Conservation (phyloP, 805 yeast species). For the Yarrowia alimentaria region DNA sequence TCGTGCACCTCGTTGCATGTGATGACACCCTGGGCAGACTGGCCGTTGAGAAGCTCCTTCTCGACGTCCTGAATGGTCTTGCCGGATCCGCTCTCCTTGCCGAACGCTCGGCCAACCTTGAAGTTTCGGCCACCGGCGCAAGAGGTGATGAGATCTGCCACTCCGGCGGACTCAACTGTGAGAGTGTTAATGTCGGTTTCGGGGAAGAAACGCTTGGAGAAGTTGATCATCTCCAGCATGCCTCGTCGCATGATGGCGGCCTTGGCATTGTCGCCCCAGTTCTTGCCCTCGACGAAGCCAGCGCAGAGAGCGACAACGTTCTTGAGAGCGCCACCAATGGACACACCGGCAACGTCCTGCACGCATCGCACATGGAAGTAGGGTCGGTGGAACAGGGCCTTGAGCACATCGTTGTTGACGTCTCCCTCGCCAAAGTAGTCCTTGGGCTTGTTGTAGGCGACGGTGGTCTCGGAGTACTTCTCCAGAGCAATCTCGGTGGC, state of each 20-base stretch:
- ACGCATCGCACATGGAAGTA: constrained; percentile 95
- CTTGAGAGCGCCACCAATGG: constrained; percentile 95
- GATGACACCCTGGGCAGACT: constrained; percentile 92
- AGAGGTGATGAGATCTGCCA: constrained; percentile 95
- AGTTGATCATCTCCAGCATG: constrained; percentile 80
- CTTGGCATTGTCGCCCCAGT: constrained; percentile 99
- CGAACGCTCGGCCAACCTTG: constrained; percentile 83
- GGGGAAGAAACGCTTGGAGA: constrained; percentile 80
- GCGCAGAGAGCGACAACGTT: constrained; percentile 95
- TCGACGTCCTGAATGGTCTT: constrained; percentile 80
- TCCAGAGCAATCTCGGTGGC: constrained; percentile 96
- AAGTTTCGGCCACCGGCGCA: constrained; percentile 98
- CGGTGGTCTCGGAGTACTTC: constrained; percentile 97
- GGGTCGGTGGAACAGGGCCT: constrained; percentile 90
- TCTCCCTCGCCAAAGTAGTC: constrained; percentile 66
- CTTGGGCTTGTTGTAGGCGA: constrained; percentile 76
- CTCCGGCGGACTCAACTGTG: constrained; percentile 94
- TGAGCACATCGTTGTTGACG: constrained; percentile 68
- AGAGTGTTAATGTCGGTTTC: constrained; percentile 73
- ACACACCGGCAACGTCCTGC: constrained; percentile 92
- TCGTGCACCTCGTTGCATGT: constrained; percentile 91
- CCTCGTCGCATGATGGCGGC: constrained; percentile 98
- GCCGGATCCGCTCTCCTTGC: constrained; percentile 53
- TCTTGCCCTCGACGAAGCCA: constrained; percentile 95
- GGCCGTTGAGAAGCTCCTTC: constrained; percentile 84